Base-by-base conservation (phyloP, 2,329 filamentous ascomycete genomes). In the Fusarium robinianum region DNA sequence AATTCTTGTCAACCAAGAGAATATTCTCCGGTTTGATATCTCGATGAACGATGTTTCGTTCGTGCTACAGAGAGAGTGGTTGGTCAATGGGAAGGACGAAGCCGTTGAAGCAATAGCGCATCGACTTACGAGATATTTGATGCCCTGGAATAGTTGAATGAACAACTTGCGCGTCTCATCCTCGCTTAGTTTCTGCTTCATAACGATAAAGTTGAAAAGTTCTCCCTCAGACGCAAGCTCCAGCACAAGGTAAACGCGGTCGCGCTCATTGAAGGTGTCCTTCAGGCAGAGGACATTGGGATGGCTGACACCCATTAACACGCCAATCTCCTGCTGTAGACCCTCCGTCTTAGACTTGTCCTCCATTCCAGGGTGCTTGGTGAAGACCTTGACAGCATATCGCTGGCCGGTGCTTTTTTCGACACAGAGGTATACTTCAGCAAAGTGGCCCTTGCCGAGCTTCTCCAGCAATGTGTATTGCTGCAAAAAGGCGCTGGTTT, bases 1-100 rank as follows among this genome's bases (percentile, higher is more conserved):
- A 72, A 22, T 94, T 79, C 62, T 89, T 90, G 69, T 96, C 90
- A 5, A 87, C 83, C 23, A 99, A 74, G 7, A 99, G 73, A 22
- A 99, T 97, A 62, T 97, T 97, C 65, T 97, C 92, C 0, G 91
- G 92, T 69, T 96, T 97, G 71, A 99, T 96, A 61, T 99, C 94
- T 45, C 94, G 87, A 67, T 99, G 94, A 5, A 97, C 91, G 66
- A 99, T 95, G 61, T 94, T 95, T 51, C 94, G 88, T 49, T 97
- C 94, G 66, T 99, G 94, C 92, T 96, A 46, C 22, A 19, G 15
- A 22, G 8, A 11, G 9, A 17, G 19, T 16, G 43, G 57, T 24
- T 51, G 41, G n/a, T 24, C 17, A n/a, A n/a, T 17, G 12, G n/a
- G 14, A 5, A 26, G 15, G 24, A n/a, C 11, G 18, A 9, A 8